Evolutionary conservation across 2,329 filamentous ascomycete genomes (phyloP).

Genomic region (Xylariaceae sp.): DNA sequence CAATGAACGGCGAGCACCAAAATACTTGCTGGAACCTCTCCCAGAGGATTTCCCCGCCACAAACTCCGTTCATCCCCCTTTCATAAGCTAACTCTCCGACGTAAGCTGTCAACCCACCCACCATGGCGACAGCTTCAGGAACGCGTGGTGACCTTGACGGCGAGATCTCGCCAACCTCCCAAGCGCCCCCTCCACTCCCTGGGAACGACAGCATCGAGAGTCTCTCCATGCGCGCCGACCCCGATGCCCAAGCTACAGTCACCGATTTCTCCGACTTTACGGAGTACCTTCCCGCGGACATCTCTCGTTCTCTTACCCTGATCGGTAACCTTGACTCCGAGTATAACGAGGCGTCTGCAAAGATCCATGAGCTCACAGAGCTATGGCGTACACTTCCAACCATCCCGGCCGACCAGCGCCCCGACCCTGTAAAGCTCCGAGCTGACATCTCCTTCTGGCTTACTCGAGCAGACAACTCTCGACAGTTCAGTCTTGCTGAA

Average conservation of each 20-base stretch:
- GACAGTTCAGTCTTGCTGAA: constrained; percentile 58
- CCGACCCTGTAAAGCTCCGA: constrained; percentile 48
- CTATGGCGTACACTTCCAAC: constrained; percentile 54
- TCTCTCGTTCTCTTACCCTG: constrained; percentile 61
- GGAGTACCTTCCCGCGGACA: constrained; percentile 65
- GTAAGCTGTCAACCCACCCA: not conserved
- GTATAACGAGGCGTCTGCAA: constrained; percentile 53
- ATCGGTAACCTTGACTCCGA: constrained; percentile 60
- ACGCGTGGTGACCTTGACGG: constrained; percentile 18
- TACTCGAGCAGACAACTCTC: constrained; percentile 50
- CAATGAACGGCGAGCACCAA: no score
- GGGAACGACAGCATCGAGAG: constrained; percentile 40
- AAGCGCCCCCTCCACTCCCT: no score
- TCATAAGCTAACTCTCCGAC: no score
- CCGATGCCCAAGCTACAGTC: constrained; percentile 65
- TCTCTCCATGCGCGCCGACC: constrained; percentile 54
- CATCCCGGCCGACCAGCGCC: constrained; percentile 44
- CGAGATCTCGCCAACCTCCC: constrained; percentile 14
- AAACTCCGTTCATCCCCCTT: no score
- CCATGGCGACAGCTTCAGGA: constrained; percentile 22
- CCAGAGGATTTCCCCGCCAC: no score
- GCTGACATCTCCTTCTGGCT: constrained; percentile 58
- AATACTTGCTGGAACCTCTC: no score
- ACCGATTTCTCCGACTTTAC: constrained; percentile 68
- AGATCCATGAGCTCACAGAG: constrained; percentile 53